phyloP scores from a whole-genome alignment of 208 protist genomes.

The Leishmania mexicana region DNA sequence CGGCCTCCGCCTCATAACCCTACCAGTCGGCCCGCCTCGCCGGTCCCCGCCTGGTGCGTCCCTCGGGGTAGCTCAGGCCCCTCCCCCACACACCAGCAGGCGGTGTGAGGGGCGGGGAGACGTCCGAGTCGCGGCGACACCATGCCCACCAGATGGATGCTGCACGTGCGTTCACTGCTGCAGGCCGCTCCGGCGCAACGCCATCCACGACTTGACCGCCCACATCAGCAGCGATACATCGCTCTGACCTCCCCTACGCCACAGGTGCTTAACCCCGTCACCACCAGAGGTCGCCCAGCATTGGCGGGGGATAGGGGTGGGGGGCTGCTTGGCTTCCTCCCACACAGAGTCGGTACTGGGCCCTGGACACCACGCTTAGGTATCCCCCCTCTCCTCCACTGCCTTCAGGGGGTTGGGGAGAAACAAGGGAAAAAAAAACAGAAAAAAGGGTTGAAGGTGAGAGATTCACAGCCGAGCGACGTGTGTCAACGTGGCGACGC shows the following conservation, averaged over 20 bases:
- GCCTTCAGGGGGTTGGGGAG: not conserved
- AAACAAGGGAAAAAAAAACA: not conserved
- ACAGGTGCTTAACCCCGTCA: not conserved
- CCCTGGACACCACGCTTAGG: not conserved
- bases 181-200: not conserved
- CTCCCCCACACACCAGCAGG: not conserved
- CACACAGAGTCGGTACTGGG: not conserved
- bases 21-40: too few species aligned
- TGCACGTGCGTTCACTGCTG: not conserved
- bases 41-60: too few species aligned
- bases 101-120: not conserved
- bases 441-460: not conserved
- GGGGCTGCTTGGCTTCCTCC: not conserved
- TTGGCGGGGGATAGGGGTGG: not conserved
- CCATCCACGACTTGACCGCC: not conserved
- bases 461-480: not conserved
- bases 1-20: not conserved
- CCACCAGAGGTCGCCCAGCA: not conserved
- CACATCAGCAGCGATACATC: not conserved
- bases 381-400: not conserved
- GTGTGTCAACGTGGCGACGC: not conserved
- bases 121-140: not conserved
- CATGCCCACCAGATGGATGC: not conserved
- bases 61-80: not conserved
- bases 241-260: too few species aligned